Conservation (phyloP, 2,329 filamentous ascomycete genomes). For the Botrytis aclada region DNA sequence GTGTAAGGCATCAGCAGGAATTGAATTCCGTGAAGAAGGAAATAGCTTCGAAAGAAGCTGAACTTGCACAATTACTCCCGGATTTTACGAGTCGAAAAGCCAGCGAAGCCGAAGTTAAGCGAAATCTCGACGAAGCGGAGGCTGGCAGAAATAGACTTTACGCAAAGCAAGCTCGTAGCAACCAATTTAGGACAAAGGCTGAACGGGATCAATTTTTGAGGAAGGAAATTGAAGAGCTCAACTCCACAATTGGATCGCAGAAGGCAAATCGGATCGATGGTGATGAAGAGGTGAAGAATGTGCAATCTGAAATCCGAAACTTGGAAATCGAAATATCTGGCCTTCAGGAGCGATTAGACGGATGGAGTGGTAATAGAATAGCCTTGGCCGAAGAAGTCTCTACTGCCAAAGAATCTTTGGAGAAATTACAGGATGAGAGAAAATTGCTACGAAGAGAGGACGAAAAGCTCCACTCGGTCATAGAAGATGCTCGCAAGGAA, state of each 20-base stretch:
- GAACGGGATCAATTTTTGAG: constrained; percentile 83
- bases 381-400: constrained; percentile 71
- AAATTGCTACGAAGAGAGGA: constrained; percentile 87
- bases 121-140: constrained; percentile 73
- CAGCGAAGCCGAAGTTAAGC: constrained; percentile 67
- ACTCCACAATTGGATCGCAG: constrained; percentile 71
- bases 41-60: constrained; percentile 72
- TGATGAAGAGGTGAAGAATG: constrained; percentile 72
- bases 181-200: constrained; percentile 81
- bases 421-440: constrained; percentile 79
- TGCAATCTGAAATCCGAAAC: constrained; percentile 67
- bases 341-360: constrained; percentile 70
- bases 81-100: constrained; percentile 70
- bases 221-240: constrained; percentile 76
- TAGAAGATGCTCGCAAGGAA: constrained; percentile 72
- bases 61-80: constrained; percentile 73
- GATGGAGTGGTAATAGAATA: constrained; percentile 72
- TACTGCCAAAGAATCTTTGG: constrained; percentile 72
- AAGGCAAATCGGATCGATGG: constrained; percentile 83
- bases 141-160: constrained; percentile 75
- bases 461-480: constrained; percentile 76
- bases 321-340: constrained; percentile 70
- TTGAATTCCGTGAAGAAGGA: constrained; percentile 68
- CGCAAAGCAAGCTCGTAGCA: constrained; percentile 86
- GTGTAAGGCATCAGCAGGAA: constrained; percentile 67